Evolutionary conservation across 148 eudicot genomes (phyloP).

Genomic region (Amaranthus hypochondriacus): DNA sequence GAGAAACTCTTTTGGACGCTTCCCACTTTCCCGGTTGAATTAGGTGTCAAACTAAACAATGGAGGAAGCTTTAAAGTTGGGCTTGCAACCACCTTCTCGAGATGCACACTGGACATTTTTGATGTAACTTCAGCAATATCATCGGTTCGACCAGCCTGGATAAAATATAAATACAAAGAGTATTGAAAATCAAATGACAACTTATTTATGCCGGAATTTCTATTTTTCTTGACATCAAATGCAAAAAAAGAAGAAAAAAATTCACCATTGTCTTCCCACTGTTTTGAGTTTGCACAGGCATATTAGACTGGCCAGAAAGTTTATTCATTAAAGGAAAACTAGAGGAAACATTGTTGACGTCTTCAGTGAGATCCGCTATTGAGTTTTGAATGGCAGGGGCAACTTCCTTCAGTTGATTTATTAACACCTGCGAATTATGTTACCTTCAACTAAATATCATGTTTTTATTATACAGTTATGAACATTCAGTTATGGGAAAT

Average conservation of each 20-base stretch:
- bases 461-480: not conserved
- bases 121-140: constrained; percentile 64
- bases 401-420: constrained; percentile 85
- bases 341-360: constrained; percentile 64
- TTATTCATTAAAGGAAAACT: constrained; percentile 48
- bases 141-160: constrained; percentile 61
- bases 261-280: constrained; percentile 61
- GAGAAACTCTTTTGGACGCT: constrained; percentile 49
- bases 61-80: constrained; percentile 89
- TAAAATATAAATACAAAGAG: constrained; percentile 11
- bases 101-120: constrained; percentile 59
- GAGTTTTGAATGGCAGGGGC: constrained; percentile 85
- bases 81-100: constrained; percentile 71
- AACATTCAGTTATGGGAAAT: not conserved
- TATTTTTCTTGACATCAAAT: not conserved
- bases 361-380: constrained; percentile 72
- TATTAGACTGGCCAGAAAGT: constrained; percentile 43
- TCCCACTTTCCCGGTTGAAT: constrained; percentile 72
- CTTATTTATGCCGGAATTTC: not conserved
- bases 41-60: constrained; percentile 76
- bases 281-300: constrained; percentile 70
- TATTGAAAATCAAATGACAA: constrained; percentile 4
- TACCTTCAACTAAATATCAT: not conserved
- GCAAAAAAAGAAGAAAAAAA: not conserved
- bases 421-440: constrained; percentile 52